Evolutionary conservation across 2,329 filamentous ascomycete genomes (phyloP), one percentile per base, ranked within the genome.

Genomic region (Trichoderma harzianum): DNA sequence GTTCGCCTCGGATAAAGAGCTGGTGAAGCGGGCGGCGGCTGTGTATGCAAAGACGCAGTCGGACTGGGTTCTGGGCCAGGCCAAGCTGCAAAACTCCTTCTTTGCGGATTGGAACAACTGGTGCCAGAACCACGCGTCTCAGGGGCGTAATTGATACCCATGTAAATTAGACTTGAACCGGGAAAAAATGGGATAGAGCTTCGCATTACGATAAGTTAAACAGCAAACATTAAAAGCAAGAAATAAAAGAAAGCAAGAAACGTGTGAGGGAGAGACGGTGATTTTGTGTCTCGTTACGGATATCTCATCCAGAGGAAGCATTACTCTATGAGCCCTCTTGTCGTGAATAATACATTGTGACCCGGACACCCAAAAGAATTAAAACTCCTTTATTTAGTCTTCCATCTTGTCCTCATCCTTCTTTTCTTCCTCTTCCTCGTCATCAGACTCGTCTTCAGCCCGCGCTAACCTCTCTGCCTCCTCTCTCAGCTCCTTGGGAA

Each of bases 381-480:
- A 65, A 67, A 71, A 70, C 69, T 39, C 64, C 65, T 62, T 69
- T 69, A 69, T 82, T 83, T 91, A 97, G 83, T 96, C 93, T 84
- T 97, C 92, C 94, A 97, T 97, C 87, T 93, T 94, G 79, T 95
- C 92, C 34, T 88, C 89, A 11, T 88, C 86, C 77, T 88, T 85
- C 79, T 88, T 86, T 72, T 87, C 85, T 73, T 88, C 86, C 71
- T 93, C 91, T 18, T 96, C 93, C 55, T 95, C 93, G 74, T 97
- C 95, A 28, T 97, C 94, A 32, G 90, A 92, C 78, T 97, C 94
- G 77, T 97, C 85, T 68, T 93, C 90, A 83, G 93, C 94, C 90
- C 96, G 97, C 66, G 96, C 96, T 83, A 95, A 88, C 82, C 90
- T 91, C 87, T 98, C 94, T 16, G 96, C 96, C 85, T 98, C 95